Conservation (phyloP, 2,329 filamentous ascomycete species). For the Diplodia seriata region DNA sequence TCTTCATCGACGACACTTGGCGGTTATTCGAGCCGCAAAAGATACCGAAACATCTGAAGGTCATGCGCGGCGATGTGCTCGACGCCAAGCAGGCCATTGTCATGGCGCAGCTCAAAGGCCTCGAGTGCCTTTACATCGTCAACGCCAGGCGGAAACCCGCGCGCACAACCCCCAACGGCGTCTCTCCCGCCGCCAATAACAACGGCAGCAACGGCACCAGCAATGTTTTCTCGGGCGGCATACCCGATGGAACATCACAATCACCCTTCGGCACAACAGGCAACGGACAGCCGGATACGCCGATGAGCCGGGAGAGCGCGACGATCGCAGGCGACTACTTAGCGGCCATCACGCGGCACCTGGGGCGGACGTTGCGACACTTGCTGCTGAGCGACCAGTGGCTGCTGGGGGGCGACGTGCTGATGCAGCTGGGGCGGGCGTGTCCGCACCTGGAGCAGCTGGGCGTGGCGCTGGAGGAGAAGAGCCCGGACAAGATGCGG, state of each 20-base stretch:
- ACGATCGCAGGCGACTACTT: conserved; percentile 55
- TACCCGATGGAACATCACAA: conserved; percentile 34
- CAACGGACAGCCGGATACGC: conserved; percentile 17
- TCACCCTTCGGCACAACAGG: conserved; percentile 16
- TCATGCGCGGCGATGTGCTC: conserved; percentile 57
- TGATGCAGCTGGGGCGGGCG: conserved; percentile 59
- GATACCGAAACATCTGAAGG: conserved; percentile 52
- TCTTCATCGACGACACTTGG: conserved; percentile 66
- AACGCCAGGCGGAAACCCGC: conserved; percentile 44
- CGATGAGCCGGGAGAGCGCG: conserved; percentile 24
- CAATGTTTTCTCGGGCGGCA: conserved; percentile 38
- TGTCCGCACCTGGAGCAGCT: conserved; percentile 67
- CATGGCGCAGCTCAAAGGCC: conserved; percentile 50
- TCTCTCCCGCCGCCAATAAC: conserved; percentile 38
- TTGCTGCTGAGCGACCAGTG: conserved; percentile 64
- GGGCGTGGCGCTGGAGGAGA: conserved; percentile 63
- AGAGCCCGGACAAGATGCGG: conserved; percentile 48
- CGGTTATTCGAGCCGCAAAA: conserved; percentile 40
- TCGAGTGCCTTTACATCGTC: conserved; percentile 63
- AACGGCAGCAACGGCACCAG: background rate
- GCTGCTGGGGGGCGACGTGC: conserved; percentile 57
- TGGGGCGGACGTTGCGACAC: conserved; percentile 61
- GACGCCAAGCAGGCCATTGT: conserved; percentile 55
- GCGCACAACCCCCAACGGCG: conserved; percentile 34
- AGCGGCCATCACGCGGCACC: conserved; percentile 58